phyloP scores from a whole-genome alignment of 805 yeast genomes.

The Kodamaea neixiangensis region DNA sequence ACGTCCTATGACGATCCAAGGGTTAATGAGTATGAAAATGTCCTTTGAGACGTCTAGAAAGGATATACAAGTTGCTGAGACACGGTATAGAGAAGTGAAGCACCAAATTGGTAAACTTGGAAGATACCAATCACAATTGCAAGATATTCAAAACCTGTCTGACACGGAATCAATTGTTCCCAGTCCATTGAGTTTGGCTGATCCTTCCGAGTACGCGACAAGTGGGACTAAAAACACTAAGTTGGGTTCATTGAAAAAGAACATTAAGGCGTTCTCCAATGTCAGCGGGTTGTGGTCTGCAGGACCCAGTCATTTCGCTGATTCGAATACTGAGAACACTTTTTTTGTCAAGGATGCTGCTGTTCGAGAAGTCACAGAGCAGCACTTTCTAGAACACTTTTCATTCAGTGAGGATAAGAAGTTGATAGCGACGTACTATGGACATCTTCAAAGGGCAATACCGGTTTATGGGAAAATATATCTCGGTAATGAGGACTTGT shows the following conservation, averaged over 20 bases:
- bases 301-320: slow-evolving; percentile 61
- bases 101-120: slow-evolving; percentile 1
- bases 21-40: slow-evolving; percentile 35
- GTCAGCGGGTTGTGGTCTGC: slow-evolving; percentile 53
- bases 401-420: slow-evolving; percentile 53
- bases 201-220: slow-evolving; percentile 24
- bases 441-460: slow-evolving; percentile 65
- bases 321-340: slow-evolving; percentile 43
- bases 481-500: slow-evolving; percentile 65
- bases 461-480: slow-evolving; percentile 86
- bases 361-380: slow-evolving; percentile 49
- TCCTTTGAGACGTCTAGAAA: slow-evolving; percentile 31
- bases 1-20: slow-evolving; percentile 32
- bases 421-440: slow-evolving; percentile 68
- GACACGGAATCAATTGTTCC: slow-evolving; percentile 7
- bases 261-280: slow-evolving; percentile 32
- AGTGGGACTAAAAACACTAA: slow-evolving; percentile 16
- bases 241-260: slow-evolving; percentile 23
- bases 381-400: slow-evolving; percentile 66
- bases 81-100: slow-evolving; percentile 20
- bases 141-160: background rate
- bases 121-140: background rate
- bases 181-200: slow-evolving; percentile 27
- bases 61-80: slow-evolving; percentile 26
- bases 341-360: slow-evolving; percentile 47